Evolutionary conservation across 352 stramenopile species (phyloP).

Genomic region (Phytophthora boehmeriae): DNA sequence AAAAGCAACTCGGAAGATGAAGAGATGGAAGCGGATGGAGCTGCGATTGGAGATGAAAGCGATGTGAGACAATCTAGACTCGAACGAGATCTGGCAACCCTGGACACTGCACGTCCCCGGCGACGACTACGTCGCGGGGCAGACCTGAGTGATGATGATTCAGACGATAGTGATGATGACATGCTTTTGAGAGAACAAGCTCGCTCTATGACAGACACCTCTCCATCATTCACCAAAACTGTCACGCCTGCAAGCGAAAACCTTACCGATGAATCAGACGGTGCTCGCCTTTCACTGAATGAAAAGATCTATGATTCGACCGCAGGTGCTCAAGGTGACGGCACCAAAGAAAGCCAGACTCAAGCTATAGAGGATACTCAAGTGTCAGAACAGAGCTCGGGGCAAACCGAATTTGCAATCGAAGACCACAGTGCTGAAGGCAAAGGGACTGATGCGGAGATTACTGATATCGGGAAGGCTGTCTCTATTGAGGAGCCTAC

Average conservation of each 20-base stretch:
- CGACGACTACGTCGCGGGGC: conserved; percentile 54
- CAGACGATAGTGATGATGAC: conserved; percentile 48
- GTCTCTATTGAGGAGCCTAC: conserved; percentile 7
- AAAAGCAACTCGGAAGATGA: conserved; percentile 35
- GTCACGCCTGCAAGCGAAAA: conserved; percentile 7
- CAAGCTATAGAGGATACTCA: conserved; percentile 24
- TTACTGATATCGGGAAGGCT: conserved; percentile 4
- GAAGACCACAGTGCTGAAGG: background rate
- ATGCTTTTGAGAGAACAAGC: conserved; percentile 29
- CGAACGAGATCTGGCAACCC: conserved; percentile 25
- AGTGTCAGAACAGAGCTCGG: conserved; percentile 24
- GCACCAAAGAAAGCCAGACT: conserved; percentile 8
- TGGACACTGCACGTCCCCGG: conserved; percentile 42
- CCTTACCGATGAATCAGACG: background rate
- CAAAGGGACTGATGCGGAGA: background rate
- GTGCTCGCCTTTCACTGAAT: conserved; percentile 6
- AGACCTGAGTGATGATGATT: conserved; percentile 48
- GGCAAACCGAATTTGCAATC: conserved; percentile 7
- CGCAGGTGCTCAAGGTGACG: conserved; percentile 7
- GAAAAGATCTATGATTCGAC: conserved; percentile 1
- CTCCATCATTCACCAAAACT: conserved; percentile 4
- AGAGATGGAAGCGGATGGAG: conserved; percentile 15
- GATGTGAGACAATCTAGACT: conserved; percentile 20
- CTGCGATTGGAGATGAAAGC: conserved; percentile 18
- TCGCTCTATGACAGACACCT: conserved; percentile 1